Conservation (phyloP, 148 eudicot genomes). For the Rhododendron molle region DNA sequence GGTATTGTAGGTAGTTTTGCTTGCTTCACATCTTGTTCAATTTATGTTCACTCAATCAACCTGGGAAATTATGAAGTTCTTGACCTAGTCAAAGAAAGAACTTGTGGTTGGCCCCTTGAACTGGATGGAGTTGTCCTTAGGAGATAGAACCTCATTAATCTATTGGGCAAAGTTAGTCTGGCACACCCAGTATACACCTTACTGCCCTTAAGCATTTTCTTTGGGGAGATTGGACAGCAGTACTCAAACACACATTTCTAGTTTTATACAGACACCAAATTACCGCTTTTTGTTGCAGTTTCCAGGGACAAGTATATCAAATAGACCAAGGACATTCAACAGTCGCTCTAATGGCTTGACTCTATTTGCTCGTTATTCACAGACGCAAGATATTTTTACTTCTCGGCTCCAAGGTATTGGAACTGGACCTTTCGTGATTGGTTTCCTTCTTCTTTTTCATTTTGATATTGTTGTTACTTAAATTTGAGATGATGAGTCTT, state of each 20-base stretch:
- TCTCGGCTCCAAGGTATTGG: conserved; percentile 70
- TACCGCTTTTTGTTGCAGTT: conserved; percentile 30
- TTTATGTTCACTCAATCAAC: not conserved
- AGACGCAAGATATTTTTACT: conserved; percentile 63
- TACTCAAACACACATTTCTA: not conserved
- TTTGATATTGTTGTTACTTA: not conserved
- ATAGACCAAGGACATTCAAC: conserved; percentile 33
- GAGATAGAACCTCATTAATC: not conserved
- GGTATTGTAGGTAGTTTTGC: not conserved
- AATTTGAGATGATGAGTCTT: not conserved
- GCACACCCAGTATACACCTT: not conserved
- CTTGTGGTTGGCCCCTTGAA: not conserved
- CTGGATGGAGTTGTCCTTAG: not conserved
- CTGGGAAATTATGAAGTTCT: not conserved
- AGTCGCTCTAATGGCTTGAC: conserved; percentile 32
- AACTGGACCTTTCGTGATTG: not conserved
- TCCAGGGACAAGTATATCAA: conserved; percentile 25
- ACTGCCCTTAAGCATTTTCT: not conserved
- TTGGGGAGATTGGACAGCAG: not conserved
- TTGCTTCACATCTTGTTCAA: not conserved
- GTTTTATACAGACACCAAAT: not conserved
- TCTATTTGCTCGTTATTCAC: conserved; percentile 61
- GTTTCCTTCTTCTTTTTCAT: not conserved
- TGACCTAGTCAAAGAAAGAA: not conserved
- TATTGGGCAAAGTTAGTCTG: not conserved